Evolutionary conservation across 2,329 filamentous ascomycete genomes (phyloP).

Genomic region (Ascochyta koolunga): DNA sequence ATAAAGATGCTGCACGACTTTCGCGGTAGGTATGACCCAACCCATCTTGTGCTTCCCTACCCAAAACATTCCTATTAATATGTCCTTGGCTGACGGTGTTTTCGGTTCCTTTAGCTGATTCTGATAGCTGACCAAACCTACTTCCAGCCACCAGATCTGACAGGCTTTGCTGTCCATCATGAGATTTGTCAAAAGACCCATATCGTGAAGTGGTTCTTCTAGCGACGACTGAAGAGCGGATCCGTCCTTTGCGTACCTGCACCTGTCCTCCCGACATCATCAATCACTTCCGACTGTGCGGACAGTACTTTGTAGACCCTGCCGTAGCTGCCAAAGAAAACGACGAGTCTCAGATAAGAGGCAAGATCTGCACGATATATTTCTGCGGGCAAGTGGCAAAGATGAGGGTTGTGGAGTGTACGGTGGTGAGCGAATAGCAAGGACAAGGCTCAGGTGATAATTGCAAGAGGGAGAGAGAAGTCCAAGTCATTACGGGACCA

Average conservation of each 20-base stretch:
- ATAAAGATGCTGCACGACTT: constrained; percentile 1
- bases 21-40: not conserved
- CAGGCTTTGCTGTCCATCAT: constrained; percentile 30
- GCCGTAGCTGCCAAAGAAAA: not conserved
- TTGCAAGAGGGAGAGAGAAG: constrained; percentile 28
- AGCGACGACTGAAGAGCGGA: constrained; percentile 12
- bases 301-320: not conserved
- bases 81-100: not conserved
- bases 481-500: not conserved
- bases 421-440: constrained; percentile 38
- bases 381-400: constrained; percentile 20
- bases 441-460: constrained; percentile 29
- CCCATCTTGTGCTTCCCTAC: too few relatives aligned
- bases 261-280: not conserved
- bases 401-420: constrained; percentile 21
- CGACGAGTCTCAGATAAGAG: not conserved
- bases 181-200: constrained; percentile 13
- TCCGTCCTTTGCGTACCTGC: not conserved
- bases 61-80: not conserved
- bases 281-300: not conserved
- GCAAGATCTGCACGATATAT: not conserved
- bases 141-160: constrained; percentile 34
- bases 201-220: constrained; percentile 21
- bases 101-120: constrained; percentile 25
- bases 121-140: constrained; percentile 28